Base-by-base conservation (phyloP, 164 flowering plant genomes). In the Liquidambar formosana region DNA sequence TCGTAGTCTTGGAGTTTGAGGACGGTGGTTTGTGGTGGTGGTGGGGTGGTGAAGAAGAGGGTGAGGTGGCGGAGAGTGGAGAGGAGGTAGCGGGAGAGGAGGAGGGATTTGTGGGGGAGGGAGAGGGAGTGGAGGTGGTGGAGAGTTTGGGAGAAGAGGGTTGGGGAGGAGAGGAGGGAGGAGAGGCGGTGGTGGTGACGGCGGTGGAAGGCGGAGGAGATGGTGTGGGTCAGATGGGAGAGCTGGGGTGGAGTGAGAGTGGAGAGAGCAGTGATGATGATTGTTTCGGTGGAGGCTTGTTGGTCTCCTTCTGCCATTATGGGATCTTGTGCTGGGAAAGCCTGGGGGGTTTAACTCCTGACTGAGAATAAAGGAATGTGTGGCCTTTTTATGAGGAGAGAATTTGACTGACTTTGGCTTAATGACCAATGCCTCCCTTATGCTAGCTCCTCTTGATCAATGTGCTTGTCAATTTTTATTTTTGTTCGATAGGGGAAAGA, bases 51-150 rank as follows among this genome's bases (percentile, higher is more conserved):
- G 70, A 76, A 70, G 73, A 71, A 70, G 63, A 43, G 77, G 5
- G 84, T 66, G 74, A 89, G 79, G 71, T 67, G 81, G 68, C 65
- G 79, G 65, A 94, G 91, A 66, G 82, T 70, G 75, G 80, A 71
- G 61, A 87, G 83, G 78, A 87, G 93, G 75, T 81, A 81, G 60
- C 80, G 84, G 57, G 97, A 89, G 23, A 94, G 73, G 74, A 93
- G 87, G 61, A 76, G 77, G 70, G 92, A 69, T 62, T 93, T 93
- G 45, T 80, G 68, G 68, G 76, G 80, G 78, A 94, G 85, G 56
- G 93, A 83, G 77, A 92, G 90, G 70, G 91, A 72, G 67, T 82
- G 80, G 77, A 92, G 93, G 85, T 78, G 86, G 75, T 63, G 83
- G 76, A 92, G 84, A 58, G 92, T 77, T 78, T 71, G 83, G 67